Conservation (phyloP, 202 grass and related monocot species). For the Schoenoplectus triqueter region DNA sequence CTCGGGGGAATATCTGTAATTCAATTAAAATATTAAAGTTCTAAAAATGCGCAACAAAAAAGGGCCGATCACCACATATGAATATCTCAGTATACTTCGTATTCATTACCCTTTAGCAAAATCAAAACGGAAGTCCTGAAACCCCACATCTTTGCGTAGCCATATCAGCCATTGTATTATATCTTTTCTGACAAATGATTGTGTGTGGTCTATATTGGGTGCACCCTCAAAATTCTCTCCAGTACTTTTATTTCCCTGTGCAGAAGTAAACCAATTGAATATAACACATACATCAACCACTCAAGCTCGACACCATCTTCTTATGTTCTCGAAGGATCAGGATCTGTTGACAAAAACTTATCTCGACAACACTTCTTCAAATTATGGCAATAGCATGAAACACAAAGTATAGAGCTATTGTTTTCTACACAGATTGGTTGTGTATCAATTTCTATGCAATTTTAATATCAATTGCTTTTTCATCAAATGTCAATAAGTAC, state of each 20-base stretch:
- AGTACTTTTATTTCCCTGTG: slow-evolving; percentile 68
- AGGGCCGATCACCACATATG: not conserved
- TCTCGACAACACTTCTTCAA: not conserved
- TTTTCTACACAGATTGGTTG: not conserved
- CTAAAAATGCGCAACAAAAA: slow-evolving; percentile 8
- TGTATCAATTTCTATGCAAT: not conserved
- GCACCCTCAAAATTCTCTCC: slow-evolving; percentile 83
- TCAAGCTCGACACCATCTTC: not conserved
- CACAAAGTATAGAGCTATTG: not conserved
- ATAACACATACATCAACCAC: not conserved
- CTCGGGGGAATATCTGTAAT: slow-evolving; percentile 70
- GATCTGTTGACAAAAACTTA: not conserved
- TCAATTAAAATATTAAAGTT: slow-evolving; percentile 37
- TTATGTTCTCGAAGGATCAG: not conserved
- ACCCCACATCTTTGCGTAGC: slow-evolving; percentile 71
- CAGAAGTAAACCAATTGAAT: slow-evolving; percentile 16
- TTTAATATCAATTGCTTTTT: not conserved
- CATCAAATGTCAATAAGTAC: not conserved
- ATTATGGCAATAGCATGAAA: not conserved
- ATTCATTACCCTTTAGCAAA: slow-evolving; percentile 87
- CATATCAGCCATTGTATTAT: slow-evolving; percentile 82
- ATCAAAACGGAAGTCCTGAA: slow-evolving; percentile 98
- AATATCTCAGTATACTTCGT: slow-evolving; percentile 12
- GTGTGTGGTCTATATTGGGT: slow-evolving; percentile 94
- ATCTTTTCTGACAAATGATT: slow-evolving; percentile 92